phyloP scores from a whole-genome alignment of 2,329 filamentous ascomycete species.

The Phialemoniopsis sp. region DNA sequence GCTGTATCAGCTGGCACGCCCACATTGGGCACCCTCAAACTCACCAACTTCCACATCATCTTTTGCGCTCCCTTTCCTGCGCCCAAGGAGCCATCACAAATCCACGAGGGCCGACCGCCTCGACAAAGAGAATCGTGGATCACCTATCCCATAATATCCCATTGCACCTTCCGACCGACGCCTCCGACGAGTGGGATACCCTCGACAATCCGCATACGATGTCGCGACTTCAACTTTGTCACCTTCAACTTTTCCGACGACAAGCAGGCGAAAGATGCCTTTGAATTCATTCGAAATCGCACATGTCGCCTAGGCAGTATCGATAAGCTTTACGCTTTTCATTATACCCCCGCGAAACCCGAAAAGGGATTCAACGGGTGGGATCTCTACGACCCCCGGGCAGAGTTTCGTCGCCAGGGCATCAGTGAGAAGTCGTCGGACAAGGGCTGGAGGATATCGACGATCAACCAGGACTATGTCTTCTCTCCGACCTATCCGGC shows the following conservation, averaged over 20 bases:
- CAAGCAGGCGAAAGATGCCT: slow-evolving; percentile 73
- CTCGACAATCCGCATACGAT: slow-evolving; percentile 81
- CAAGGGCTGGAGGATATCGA: slow-evolving; percentile 83
- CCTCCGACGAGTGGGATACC: slow-evolving; percentile 64
- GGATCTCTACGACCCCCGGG: slow-evolving; percentile 78
- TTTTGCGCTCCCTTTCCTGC: slow-evolving; percentile 39
- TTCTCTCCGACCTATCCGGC: slow-evolving; percentile 94
- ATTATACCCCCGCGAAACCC: slow-evolving; percentile 68
- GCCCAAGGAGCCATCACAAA: slow-evolving; percentile 13
- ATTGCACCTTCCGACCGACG: slow-evolving; percentile 73
- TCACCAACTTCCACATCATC: slow-evolving; percentile 60
- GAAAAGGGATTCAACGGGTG: slow-evolving; percentile 78
- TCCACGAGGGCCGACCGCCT: slow-evolving; percentile 16
- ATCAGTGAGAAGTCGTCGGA: slow-evolving; percentile 76
- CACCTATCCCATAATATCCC: slow-evolving; percentile 85
- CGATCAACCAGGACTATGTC: slow-evolving; percentile 83
- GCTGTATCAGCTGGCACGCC: slow-evolving; percentile 56
- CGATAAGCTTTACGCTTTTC: slow-evolving; percentile 89
- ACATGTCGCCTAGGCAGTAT: slow-evolving; percentile 80
- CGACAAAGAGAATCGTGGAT: slow-evolving; percentile 75
- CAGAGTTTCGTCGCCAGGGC: slow-evolving; percentile 84
- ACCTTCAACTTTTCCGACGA: slow-evolving; percentile 83
- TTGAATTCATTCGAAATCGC: slow-evolving; percentile 76
- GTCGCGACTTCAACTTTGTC: slow-evolving; percentile 90
- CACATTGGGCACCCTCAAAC: slow-evolving; percentile 52